Percentiles rank a stretch among this genome's conserved stretches.
Evolutionary conservation across 768 basidiomycete genomes (phyloP).

Genomic region (Termitomyces sp.): DNA sequence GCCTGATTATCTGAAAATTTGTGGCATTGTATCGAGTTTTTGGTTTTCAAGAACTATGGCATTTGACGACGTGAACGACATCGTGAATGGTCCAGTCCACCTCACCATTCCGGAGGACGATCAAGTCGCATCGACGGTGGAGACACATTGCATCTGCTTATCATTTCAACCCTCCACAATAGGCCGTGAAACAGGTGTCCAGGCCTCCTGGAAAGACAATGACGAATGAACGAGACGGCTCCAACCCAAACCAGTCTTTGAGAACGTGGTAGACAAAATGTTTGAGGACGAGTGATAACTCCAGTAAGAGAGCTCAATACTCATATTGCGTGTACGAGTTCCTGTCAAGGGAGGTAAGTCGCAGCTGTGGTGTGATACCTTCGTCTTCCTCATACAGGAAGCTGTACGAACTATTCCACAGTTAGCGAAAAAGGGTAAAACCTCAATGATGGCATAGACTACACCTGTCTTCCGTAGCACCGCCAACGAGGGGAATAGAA

Average conservation of each 20-base stretch:
- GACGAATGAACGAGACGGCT: too few relatives aligned
- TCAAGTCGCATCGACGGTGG: not conserved
- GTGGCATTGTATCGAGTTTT: not conserved
- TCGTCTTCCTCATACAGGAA: not conserved
- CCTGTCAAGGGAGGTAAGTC: not conserved
- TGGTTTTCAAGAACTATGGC: not conserved
- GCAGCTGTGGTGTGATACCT: not conserved
- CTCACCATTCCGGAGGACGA: not conserved
- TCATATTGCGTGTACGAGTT: not conserved
- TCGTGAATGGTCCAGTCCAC: not conserved
- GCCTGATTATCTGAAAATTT: not conserved
- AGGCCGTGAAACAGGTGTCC: too few relatives aligned
- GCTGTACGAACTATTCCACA: not conserved
- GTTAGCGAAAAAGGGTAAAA: not conserved
- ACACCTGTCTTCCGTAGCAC: not conserved
- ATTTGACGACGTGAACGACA: not conserved
- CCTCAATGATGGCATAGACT: not conserved
- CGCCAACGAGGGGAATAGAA: not conserved
- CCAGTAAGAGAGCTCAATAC: not conserved
- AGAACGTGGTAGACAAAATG: too few relatives aligned
- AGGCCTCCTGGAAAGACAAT: too few relatives aligned
- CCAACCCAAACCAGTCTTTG: too few relatives aligned
- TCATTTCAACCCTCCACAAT: not conserved
- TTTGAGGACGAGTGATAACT: too few relatives aligned
- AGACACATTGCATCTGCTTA: not conserved